Percentiles rank a stretch among this genome's conserved stretches.
These are phyloP conservation scores for Lasiosphaeria hispida DNA, from an alignment of 495 filamentous ascomycete species.

Conservation along the genomic window DNA sequence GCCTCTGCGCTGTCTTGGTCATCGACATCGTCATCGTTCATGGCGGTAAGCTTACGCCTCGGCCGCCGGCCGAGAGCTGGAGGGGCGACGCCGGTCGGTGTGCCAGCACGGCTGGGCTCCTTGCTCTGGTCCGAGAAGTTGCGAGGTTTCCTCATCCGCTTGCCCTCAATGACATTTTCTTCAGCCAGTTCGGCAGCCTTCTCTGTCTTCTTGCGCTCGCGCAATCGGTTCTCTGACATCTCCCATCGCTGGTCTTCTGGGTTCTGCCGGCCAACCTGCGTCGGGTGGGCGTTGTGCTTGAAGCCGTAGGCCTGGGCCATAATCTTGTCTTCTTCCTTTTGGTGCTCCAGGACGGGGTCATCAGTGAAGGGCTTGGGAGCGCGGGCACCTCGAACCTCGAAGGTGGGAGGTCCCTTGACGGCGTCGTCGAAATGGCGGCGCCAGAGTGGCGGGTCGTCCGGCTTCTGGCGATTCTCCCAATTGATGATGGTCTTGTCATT, in stretches of 20 bases:
- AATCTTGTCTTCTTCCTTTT: constrained; percentile 41
- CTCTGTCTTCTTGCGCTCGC: constrained; percentile 46
- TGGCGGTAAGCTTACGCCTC: constrained; percentile 24
- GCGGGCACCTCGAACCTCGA: constrained; percentile 40
- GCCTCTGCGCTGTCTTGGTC: background rate
- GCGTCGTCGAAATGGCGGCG: constrained; percentile 33
- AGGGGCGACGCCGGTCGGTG: constrained; percentile 25
- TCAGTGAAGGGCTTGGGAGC: constrained; percentile 36
- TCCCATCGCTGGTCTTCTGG: constrained; percentile 47
- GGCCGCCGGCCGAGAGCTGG: constrained; percentile 29
- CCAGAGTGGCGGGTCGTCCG: constrained; percentile 25
- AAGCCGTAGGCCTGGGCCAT: constrained; percentile 46
- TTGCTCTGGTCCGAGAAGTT: constrained; percentile 42
- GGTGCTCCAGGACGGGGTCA: constrained; percentile 31
- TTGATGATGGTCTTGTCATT: constrained; percentile 36
- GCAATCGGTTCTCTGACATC: constrained; percentile 40
- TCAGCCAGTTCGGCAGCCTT: constrained; percentile 48
- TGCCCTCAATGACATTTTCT: constrained; percentile 40
- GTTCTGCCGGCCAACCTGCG: constrained; percentile 43
- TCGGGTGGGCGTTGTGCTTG: constrained; percentile 41
- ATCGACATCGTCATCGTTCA: constrained; percentile 19
- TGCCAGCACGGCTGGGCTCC: constrained; percentile 39
- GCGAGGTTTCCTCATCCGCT: constrained; percentile 42
- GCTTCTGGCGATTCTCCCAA: constrained; percentile 34
- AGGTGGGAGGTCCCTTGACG: constrained; percentile 33